Conservation (phyloP, 2,329 filamentous ascomycete species). For the Fusarium nisikadoi region DNA sequence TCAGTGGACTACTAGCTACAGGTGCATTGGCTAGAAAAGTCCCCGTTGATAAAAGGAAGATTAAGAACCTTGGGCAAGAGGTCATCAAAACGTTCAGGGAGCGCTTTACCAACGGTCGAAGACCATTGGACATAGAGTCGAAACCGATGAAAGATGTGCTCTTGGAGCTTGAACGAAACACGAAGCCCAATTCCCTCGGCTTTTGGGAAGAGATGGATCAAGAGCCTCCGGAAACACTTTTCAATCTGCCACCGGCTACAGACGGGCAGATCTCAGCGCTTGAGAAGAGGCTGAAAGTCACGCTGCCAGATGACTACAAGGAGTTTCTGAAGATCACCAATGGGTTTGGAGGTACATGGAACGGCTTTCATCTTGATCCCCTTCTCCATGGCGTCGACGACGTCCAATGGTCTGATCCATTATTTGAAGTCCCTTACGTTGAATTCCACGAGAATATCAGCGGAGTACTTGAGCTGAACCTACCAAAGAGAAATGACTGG, state of each 20-base stretch:
- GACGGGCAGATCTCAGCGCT: slow-evolving; percentile 28
- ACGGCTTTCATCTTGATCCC: slow-evolving; percentile 24
- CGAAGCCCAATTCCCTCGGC: slow-evolving; percentile 4
- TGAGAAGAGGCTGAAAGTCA: slow-evolving; percentile 8
- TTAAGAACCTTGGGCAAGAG: slow-evolving; percentile 7
- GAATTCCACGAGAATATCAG: slow-evolving; percentile 13
- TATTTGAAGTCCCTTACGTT: neutral
- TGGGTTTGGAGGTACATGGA: slow-evolving; percentile 34
- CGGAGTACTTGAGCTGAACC: neutral
- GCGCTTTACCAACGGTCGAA: slow-evolving; percentile 20
- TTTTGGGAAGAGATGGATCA: neutral
- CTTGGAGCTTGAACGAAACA: slow-evolving; percentile 12
- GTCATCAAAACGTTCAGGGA: slow-evolving; percentile 13
- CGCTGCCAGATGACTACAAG: slow-evolving; percentile 33
- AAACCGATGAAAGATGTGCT: slow-evolving; percentile 23
- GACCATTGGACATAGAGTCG: neutral
- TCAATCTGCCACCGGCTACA: slow-evolving; percentile 22
- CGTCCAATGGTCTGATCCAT: slow-evolving; percentile 12
- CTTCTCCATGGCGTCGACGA: slow-evolving; percentile 15
- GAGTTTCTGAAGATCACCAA: slow-evolving; percentile 35
- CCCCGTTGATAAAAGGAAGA: slow-evolving; percentile 13
- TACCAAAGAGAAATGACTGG: slow-evolving; percentile 9
- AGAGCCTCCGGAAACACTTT: slow-evolving; percentile 24
- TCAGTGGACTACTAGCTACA: slow-evolving; percentile 20
- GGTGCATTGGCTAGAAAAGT: slow-evolving; percentile 27